phyloP scores from a whole-genome alignment of 257 asterid genomes.

The Gentiana dahurica region DNA sequence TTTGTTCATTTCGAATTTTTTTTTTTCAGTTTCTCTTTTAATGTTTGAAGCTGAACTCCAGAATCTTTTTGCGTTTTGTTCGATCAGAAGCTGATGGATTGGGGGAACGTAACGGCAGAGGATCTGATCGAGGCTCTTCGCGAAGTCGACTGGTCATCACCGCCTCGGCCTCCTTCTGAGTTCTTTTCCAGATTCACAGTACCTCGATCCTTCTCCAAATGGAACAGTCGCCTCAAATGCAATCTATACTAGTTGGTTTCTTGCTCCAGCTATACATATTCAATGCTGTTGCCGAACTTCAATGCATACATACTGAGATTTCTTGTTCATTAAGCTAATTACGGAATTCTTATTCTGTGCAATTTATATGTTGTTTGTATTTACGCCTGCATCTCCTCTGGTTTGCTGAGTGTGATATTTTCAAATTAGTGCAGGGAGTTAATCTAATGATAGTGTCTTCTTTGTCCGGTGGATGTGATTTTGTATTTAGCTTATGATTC shows the following conservation, averaged over 20 bases:
- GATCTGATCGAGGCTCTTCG: conserved; percentile 89
- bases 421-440: background rate
- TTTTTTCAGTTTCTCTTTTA: background rate
- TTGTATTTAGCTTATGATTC: background rate
- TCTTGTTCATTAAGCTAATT: no score
- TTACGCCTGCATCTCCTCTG: no score
- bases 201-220: conserved; percentile 72
- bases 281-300: no score
- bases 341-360: no score
- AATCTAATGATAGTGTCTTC: no score
- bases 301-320: no score
- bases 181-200: conserved; percentile 81
- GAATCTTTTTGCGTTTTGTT: background rate
- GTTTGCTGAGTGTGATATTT: no score
- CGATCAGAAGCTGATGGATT: conserved; percentile 46
- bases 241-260: conserved; percentile 72
- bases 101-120: conserved; percentile 86
- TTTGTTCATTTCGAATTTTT: conserved; percentile 1
- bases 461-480: background rate
- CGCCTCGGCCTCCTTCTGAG: conserved; percentile 75
- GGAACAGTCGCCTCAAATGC: conserved; percentile 98
- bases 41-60: background rate
- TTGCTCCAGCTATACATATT: background rate
- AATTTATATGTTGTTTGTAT: no score
- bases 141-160: conserved; percentile 94